Evolutionary conservation across 2,329 filamentous ascomycete genomes (phyloP).

Genomic region (Intubia oerlemansii): DNA sequence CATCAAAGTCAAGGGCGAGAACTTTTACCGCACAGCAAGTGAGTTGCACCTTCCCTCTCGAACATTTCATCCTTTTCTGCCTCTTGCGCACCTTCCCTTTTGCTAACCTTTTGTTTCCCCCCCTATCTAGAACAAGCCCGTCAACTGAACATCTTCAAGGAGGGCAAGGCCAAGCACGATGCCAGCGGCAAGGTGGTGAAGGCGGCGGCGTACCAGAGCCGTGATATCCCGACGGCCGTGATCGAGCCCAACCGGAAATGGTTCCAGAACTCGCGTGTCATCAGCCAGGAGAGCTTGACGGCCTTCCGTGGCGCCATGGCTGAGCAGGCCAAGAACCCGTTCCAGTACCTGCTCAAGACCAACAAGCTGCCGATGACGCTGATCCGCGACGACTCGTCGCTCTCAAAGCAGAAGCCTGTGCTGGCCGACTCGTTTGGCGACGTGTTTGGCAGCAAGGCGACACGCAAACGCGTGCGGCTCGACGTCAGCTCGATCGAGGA

Average conservation of each 20-base stretch:
- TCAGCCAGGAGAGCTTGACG: conserved; percentile 52
- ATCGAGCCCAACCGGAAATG: conserved; percentile 95
- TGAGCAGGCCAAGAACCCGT: conserved; percentile 75
- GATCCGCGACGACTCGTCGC: conserved; percentile 50
- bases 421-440: conserved; percentile 41
- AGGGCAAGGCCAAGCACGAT: conserved; percentile 65
- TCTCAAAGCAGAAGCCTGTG: conserved; percentile 39
- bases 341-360: conserved; percentile 83
- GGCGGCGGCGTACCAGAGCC: conserved; percentile 32
- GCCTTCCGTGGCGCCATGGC: conserved; percentile 81
- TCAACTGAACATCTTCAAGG: conserved; percentile 52
- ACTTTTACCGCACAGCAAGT: conserved; percentile 56
- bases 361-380: conserved; percentile 95
- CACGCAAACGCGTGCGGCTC: conserved; percentile 62
- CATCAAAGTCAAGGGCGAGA: conserved; percentile 87
- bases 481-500: conserved; percentile 65
- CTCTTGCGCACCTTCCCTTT: no score
- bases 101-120: no score
- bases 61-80: no score
- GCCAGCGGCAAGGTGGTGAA: conserved; percentile 66
- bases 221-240: conserved; percentile 60
- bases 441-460: conserved; percentile 83
- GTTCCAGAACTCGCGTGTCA: conserved; percentile 85
- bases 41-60: no score
- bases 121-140: conserved; percentile 9